Evolutionary conservation across 495 filamentous ascomycete genomes (phyloP).

Genomic region (Penicillium robsamsonii): DNA sequence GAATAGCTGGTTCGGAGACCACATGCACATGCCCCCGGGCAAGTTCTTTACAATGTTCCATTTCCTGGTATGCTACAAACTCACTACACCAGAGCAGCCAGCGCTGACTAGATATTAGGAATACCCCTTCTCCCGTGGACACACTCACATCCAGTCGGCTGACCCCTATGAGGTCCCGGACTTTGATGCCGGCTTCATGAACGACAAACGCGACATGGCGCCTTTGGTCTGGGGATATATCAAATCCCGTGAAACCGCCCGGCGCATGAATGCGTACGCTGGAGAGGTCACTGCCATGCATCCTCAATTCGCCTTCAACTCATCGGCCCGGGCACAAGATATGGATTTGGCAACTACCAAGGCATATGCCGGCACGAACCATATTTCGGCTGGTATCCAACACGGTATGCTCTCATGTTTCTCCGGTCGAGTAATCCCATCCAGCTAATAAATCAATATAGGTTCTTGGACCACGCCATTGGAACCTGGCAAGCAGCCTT

Average conservation of each 20-base stretch:
- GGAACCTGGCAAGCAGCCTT: constrained; percentile 47
- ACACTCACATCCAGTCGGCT: constrained; percentile 65
- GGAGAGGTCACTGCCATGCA: constrained; percentile 71
- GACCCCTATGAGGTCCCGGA: constrained; percentile 73
- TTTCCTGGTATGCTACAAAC: constrained; percentile 54
- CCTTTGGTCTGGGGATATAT: constrained; percentile 87
- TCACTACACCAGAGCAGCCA: background rate
- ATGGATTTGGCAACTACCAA: constrained; percentile 74
- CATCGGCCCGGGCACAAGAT: constrained; percentile 64
- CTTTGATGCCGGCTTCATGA: constrained; percentile 86
- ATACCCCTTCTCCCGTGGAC: constrained; percentile 78
- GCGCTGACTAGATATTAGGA: constrained; percentile 31
- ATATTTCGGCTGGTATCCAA: constrained; percentile 69
- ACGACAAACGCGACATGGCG: constrained; percentile 77
- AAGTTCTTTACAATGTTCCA: constrained; percentile 91
- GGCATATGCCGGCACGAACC: constrained; percentile 69
- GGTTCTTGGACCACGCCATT: constrained; percentile 46
- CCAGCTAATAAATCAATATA: constrained; percentile 12
- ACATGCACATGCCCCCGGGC: constrained; percentile 70
- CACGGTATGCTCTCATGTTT: constrained; percentile 35
- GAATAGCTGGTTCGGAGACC: constrained; percentile 51
- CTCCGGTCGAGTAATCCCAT: background rate
- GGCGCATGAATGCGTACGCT: constrained; percentile 74
- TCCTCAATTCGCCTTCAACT: constrained; percentile 63
- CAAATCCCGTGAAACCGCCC: constrained; percentile 78